Conservation (phyloP, 106 monocot genomes). For the Dioscorea zingiberensis region DNA sequence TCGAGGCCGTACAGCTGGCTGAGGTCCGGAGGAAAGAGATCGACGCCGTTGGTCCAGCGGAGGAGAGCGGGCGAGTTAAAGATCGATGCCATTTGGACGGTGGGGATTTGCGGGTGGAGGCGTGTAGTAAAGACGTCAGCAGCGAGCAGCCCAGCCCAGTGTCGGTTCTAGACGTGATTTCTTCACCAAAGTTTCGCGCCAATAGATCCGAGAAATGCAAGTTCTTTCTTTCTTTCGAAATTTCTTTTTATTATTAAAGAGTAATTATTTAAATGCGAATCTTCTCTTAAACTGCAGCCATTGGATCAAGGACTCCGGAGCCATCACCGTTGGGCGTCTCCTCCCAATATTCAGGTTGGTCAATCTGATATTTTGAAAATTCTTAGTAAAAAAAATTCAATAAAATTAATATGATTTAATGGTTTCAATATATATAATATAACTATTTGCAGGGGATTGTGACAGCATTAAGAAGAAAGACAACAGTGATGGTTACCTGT, state of each 20-base stretch:
- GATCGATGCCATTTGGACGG: conserved; percentile 9
- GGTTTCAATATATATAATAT: too few relatives aligned
- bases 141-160: conserved; percentile 53
- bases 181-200: conserved; percentile 28
- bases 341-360: conserved; percentile 9
- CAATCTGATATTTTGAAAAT: background rate
- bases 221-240: background rate
- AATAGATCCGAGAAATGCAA: conserved; percentile 8
- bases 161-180: conserved; percentile 54
- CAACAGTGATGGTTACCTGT: background rate
- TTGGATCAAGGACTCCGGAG: conserved; percentile 21
- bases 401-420: too few relatives aligned
- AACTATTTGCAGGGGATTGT: too few relatives aligned
- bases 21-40: conserved; percentile 16
- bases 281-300: background rate
- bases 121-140: conserved; percentile 3
- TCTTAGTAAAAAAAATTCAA: too few relatives aligned
- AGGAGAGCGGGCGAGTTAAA: background rate
- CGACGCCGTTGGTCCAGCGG: background rate
- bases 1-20: conserved; percentile 40
- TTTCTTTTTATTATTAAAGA: background rate
- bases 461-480: too few relatives aligned
- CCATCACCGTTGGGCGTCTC: conserved; percentile 11
- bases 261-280: too few relatives aligned
- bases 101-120: background rate